Base-by-base conservation (phyloP, 2,329 filamentous ascomycete genomes). In the Geosmithia flava region DNA sequence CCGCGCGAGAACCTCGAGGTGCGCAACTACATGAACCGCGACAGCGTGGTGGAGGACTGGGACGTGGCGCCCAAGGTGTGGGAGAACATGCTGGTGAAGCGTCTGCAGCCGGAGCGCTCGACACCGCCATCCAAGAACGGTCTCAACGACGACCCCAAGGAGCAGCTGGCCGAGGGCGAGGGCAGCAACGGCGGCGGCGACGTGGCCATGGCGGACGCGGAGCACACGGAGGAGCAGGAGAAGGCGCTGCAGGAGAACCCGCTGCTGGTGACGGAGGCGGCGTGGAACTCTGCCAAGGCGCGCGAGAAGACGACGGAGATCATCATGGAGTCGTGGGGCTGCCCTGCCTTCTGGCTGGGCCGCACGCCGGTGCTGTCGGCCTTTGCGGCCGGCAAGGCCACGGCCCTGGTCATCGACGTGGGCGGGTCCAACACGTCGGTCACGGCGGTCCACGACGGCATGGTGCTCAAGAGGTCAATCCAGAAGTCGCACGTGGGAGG, bases 301-400 rank as follows among this genome's bases (percentile, higher is more conserved):
- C 78, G 94, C 51, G 93, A 98, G 69, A 95, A 93, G 76, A 83
- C 85, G 41, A 91, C 96, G 58, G 93, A 98, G 69, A 81, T 97
- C 53, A 89, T 88, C 51, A 96, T 98, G 83, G 93, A 98, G 73
- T 87, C 81, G 60, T 98, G 93, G 89, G 90, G 88, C 27, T 85
- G 85, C 49, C 93, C 93, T 17, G 93, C 93, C 5, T 97, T 96
- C 66, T 98, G 91, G 76, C 73, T 97, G 52, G 87, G 87, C 53
- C 82, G 87, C 59, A 94, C 83, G 47, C 89, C 91, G 23, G 90
- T 96, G 42, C 77, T 96, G 62, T 83, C 91, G 48, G 86, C 90
- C 19, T 97, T 96, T 62, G 89, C 89, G 17, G 85, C 88, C 16
- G 93, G 93, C 53, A 97, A 96, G 68, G 84, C 91, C 0, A 94